phyloP scores from a whole-genome alignment of 164 flowering plant genomes.

The Annona squamosa region DNA sequence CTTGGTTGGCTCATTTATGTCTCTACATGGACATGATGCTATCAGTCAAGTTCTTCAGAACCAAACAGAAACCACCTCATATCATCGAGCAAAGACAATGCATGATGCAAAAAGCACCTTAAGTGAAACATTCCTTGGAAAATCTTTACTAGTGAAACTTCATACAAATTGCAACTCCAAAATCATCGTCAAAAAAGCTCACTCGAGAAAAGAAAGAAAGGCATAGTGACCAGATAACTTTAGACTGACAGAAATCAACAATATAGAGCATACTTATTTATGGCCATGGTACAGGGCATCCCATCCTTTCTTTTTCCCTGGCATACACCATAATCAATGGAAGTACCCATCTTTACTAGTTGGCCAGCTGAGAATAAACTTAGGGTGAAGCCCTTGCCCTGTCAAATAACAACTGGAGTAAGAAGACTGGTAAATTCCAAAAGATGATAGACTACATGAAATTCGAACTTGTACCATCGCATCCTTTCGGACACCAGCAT shows the following conservation, averaged over 20 bases:
- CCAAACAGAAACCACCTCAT: too few relatives aligned
- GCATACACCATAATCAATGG: slow-evolving; percentile 73
- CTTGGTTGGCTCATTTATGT: too few relatives aligned
- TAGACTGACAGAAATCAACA: background rate
- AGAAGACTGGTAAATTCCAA: background rate
- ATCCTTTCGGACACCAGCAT: slow-evolving; percentile 62
- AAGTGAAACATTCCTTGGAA: too few relatives aligned
- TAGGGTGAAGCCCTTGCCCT: slow-evolving; percentile 68
- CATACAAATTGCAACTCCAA: too few relatives aligned
- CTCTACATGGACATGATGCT: too few relatives aligned
- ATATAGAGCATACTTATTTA: slow-evolving; percentile 54
- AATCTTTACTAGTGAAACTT: too few relatives aligned
- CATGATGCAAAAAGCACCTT: too few relatives aligned
- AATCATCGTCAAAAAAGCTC: background rate
- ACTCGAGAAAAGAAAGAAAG: background rate
- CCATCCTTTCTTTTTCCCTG: slow-evolving; percentile 73
- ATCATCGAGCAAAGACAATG: too few relatives aligned
- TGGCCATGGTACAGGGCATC: slow-evolving; percentile 39
- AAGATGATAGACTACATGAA: background rate
- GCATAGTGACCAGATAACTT: background rate
- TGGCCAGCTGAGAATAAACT: slow-evolving; percentile 52
- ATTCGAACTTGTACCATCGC: slow-evolving; percentile 30
- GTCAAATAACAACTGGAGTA: slow-evolving; percentile 12
- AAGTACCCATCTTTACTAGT: slow-evolving; percentile 66
- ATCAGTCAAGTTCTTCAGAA: too few relatives aligned